Conservation (phyloP, 306 rosid species). For the Inga laurina region DNA sequence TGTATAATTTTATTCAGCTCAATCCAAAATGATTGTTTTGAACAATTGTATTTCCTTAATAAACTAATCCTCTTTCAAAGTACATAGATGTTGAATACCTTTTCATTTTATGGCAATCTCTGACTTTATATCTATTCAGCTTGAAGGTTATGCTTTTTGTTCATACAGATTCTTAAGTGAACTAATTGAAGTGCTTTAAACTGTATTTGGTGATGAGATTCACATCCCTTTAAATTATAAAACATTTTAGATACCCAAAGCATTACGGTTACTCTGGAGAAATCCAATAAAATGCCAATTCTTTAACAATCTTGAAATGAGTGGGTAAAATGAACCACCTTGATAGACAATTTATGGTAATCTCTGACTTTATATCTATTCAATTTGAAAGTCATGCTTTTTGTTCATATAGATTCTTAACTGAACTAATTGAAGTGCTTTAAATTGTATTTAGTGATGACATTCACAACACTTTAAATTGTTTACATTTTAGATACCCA, state of each 20-base stretch:
- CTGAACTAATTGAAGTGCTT: not conserved
- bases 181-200: not conserved
- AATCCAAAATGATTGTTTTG: conserved; percentile 34
- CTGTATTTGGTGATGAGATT: not conserved
- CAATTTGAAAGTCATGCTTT: not conserved
- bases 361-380: not conserved
- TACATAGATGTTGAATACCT: not conserved
- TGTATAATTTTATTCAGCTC: conserved; percentile 12
- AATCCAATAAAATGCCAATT: not conserved
- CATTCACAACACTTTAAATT: not conserved
- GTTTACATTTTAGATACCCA: not conserved
- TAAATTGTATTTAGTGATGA: not conserved
- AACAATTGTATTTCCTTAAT: conserved; percentile 23
- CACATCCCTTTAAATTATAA: too few relatives aligned
- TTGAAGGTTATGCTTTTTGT: not conserved
- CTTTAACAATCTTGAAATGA: not conserved
- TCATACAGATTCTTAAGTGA: not conserved
- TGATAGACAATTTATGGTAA: not conserved
- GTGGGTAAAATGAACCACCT: not conserved
- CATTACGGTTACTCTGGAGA: not conserved
- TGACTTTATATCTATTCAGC: not conserved
- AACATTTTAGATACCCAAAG: not conserved
- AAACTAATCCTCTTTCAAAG: conserved; percentile 22
- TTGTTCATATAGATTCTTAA: not conserved
- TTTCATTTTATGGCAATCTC: not conserved